Conservation (phyloP, 2,329 filamentous ascomycete species). For the Stagonosporopsis tanaceti region DNA sequence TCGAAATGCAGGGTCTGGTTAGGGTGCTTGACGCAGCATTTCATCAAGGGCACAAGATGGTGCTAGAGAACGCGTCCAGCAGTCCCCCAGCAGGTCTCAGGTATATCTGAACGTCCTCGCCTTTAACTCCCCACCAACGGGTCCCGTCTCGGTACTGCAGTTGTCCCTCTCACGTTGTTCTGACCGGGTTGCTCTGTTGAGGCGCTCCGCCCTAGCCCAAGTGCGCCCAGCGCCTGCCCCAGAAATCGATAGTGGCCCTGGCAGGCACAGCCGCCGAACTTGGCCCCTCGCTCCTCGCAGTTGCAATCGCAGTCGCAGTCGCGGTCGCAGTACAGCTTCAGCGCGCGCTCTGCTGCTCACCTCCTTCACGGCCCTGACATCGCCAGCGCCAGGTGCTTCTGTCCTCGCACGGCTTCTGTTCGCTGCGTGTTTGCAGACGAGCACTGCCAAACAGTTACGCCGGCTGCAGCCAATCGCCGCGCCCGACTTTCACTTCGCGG, state of each 20-base stretch:
- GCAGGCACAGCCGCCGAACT: conserved; percentile 24
- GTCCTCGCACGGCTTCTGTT: conserved; percentile 36
- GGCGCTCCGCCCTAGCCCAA: background rate
- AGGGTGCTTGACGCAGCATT: conserved; percentile 5
- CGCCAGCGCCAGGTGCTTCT: conserved; percentile 10
- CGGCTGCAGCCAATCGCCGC: conserved; percentile 32
- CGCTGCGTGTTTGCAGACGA: conserved; percentile 28
- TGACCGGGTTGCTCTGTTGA: conserved; percentile 14
- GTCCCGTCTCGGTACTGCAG: background rate
- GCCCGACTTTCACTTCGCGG: conserved; percentile 29
- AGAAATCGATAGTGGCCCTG: conserved; percentile 21
- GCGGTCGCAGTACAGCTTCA: conserved; percentile 25
- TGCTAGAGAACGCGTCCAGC: conserved; percentile 1
- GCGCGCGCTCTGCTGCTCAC: conserved; percentile 6
- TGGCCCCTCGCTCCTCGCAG: background rate
- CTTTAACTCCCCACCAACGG: background rate
- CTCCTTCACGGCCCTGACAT: conserved; percentile 16
- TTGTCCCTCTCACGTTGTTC: background rate
- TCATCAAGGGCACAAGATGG: conserved; percentile 8
- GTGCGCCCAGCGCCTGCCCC: conserved; percentile 7
- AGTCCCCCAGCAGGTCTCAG: background rate
- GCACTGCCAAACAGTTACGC: conserved; percentile 33
- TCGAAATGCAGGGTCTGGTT: conserved; percentile 16
- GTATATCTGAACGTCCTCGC: background rate
- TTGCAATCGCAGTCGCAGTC: background rate